Evolutionary conservation across 495 filamentous ascomycete genomes (phyloP), one percentile per base, ranked within the genome.

Genomic region (Aspergillus baeticus): DNA sequence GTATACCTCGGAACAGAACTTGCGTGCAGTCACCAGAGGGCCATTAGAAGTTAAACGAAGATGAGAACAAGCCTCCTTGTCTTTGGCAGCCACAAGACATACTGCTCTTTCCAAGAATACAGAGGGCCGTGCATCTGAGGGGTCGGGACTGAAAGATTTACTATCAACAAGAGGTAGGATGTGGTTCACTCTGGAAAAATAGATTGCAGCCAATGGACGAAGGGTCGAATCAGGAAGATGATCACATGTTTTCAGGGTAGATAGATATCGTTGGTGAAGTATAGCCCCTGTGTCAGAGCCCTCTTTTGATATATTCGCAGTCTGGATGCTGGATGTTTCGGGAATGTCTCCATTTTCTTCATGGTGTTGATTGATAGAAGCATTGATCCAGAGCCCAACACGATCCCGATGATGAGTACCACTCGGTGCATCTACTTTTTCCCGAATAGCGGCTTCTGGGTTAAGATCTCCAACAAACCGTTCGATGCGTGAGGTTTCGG

Each of bases 401-500:
- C 70, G 72, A 55, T 69, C 69, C 10, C 69, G 67, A 45, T 72
- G 63, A 36, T 70, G 70, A 49, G 58, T 68, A 15, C 66, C 65
- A 20, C 59, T 52, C 1, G 70, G 50, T 33, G 66, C 68, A 42
- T 70, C 58, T 10, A 72, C 45, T 22, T 62, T 67, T 37, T 73
- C 71, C 6, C 72, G 70, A 58, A 80, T 76, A 4, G 75, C 67
- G 23, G 77, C 68, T 60, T 80, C 77, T 7, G 77, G 77, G 51
- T 77, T 80, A 10, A 79, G 61, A 55, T 79, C 74, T 22, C 77
- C 77, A 22, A 80, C 68, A 44, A 80, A 80, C 23, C 75, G 65
- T 50, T 73, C 70, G 36, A 67, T 64, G 21, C 36, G 54, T 8
- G 65, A 55, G 29, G 55, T 55, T 2, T 62, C 50, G 10, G 51